Evolutionary conservation across 2,329 filamentous ascomycete genomes (phyloP), one percentile per base, ranked within the genome.

Genomic region (Sporothrix globosa): DNA sequence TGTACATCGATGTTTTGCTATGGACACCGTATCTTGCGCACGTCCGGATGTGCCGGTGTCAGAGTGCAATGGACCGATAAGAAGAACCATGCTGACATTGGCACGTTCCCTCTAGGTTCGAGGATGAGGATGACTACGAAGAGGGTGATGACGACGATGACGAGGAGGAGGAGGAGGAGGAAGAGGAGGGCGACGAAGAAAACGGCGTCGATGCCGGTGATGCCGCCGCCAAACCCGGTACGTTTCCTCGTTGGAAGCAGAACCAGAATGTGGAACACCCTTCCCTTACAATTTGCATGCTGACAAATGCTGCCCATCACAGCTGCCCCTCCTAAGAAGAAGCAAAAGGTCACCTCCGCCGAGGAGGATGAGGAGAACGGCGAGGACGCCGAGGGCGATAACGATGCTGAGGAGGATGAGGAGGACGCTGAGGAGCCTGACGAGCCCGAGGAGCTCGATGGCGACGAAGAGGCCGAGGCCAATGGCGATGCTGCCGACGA

Each of bases 261-360:
- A 48, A 6, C 44, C 39, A 4, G 21, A 41, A 17, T 6, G 19
- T 60, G 63, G 79, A 77, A 68, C 77, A 80, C 72, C 1, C 13
- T 46, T 10, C 39, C 11, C 34, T n/a, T 44, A 6, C 5, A 3
- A 10, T 61, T 5, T 21, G 13, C 39, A 63, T 63, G 13, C 39
- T 63, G 13, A 63, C 21, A 44, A 27, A 63, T 39, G 4, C 4
- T 7, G 41, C n/a, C 34, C 30, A 7, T 21, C 17, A 21, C 58
- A 74, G 71, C 60, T 17, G 80, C 80, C 68, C 83, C 82, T 65
- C 84, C 84, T 50, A 81, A 81, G 70, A 86, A 86, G 80, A 85
- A 85, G 79, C 81, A 80, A 75, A 86, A 85, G 82, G 84, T 82
- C 34, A 77, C 75, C 70, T 75, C 78, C 30, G 77, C 77, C 34